Base-by-base conservation (phyloP, 1,284 basidiomycete species). In the Hymenochaete sp. region DNA sequence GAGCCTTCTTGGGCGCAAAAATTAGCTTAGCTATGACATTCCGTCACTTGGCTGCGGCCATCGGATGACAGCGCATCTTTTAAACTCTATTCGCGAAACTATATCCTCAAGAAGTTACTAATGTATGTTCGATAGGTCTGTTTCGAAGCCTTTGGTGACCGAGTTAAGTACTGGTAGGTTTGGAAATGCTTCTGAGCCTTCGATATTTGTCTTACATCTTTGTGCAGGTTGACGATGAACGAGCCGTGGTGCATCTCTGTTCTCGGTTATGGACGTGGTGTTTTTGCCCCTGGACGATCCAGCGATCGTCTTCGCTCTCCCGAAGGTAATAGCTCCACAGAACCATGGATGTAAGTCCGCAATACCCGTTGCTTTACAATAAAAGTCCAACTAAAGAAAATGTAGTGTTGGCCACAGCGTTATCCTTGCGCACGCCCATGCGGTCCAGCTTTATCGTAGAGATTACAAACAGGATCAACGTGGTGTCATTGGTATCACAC, bases 231-330 rank as follows among this genome's bases (percentile, higher is more conserved):
- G 37, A 82, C 78, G 0, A 62, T 82, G 60, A 86, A 86, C 59
- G 82, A 87, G 64, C 82, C 81, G 0, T 85, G 77, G 79, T 79
- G 77, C 53, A 67, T 80, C 44, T 71, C 82, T n/a, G 67, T 77
- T 38, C 70, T 82, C 26, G 83, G 84, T 2, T 79, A 82, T 55
- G 77, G 74, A 21, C 67, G 73, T 33, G 81, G 77, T 21, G 67
- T 74, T 2, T 81, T 81, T 53, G 79, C 80, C 1, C 79, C 79
- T n/a, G 79, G 82, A 21, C 69, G 79, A 45, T 76, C 75, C 44
- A 80, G 75, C 57, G 69, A 82, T 58, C 70, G 79, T 21, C 55
- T 57, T 31, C 68, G 71, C 40, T 78, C 71, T 18, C 54, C 64
- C 1, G 72, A 75, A 59, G 79, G 81, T 39, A 67, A 80, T 56